A percentile compares a stretch with the other conserved stretches of the same genome.
Conservation (phyloP, 768 basidiomycete species). For the Russula brevipes region DNA sequence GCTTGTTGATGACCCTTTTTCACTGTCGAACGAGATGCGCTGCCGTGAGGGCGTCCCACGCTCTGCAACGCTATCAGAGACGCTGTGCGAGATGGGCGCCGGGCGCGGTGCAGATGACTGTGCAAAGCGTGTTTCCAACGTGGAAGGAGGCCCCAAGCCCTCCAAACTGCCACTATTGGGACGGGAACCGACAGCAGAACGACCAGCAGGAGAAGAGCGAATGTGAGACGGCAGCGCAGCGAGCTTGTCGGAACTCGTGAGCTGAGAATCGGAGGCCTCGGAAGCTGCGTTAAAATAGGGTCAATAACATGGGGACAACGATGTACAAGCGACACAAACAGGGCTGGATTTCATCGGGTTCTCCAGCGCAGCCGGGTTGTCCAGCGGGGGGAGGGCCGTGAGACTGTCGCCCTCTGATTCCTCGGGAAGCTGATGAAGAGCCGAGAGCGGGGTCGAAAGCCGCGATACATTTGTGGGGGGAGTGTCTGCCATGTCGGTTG, state of each 20-base stretch:
- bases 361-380: background rate
- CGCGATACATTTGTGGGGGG: background rate
- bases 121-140: background rate
- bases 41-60: slow-evolving; percentile 45
- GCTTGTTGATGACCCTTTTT: slow-evolving; percentile 39
- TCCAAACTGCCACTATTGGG: slow-evolving; percentile 36
- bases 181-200: slow-evolving; percentile 32
- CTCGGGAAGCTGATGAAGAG: slow-evolving; percentile 7
- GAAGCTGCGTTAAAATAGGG: slow-evolving; percentile 23
- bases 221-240: slow-evolving; percentile 33
- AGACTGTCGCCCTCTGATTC: background rate
- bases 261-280: slow-evolving; percentile 31
- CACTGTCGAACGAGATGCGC: slow-evolving; percentile 54
- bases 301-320: background rate
- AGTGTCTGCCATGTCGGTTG: background rate
- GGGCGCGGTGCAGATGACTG: slow-evolving; percentile 23
- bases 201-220: slow-evolving; percentile 33
- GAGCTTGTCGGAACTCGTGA: slow-evolving; percentile 44
- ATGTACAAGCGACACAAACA: background rate
- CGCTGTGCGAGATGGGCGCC: slow-evolving; percentile 25
- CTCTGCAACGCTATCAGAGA: slow-evolving; percentile 36
- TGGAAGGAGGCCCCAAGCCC: slow-evolving; percentile 27
- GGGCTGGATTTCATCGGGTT: background rate
- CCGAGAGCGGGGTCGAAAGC: background rate
- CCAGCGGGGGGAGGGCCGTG: background rate